Percentiles rank a stretch among this genome's conserved stretches.
phyloP scores from a whole-genome alignment of 73 alveolate species.

The Paramecium caudatum region DNA sequence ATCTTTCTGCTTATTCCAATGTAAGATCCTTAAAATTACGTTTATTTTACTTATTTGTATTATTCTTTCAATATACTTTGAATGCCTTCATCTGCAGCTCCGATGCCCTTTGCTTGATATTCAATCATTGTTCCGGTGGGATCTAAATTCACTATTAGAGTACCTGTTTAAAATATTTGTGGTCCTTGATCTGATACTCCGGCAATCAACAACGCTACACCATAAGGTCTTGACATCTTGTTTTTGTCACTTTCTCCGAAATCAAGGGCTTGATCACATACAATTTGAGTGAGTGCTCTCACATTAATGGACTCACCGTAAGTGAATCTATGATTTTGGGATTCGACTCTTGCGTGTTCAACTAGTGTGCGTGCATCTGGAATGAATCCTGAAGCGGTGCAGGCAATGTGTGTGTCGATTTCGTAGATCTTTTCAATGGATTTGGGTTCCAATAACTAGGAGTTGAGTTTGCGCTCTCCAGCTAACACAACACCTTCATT shows the following conservation, averaged over 20 bases:
- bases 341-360: constrained; percentile 97
- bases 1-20: constrained; percentile 93
- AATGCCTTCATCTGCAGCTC: constrained; percentile 97
- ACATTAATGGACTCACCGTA: constrained; percentile 91
- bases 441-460: constrained; percentile 66
- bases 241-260: constrained; percentile 94
- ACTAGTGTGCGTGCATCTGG: constrained; percentile 96
- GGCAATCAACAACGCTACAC: constrained; percentile 95
- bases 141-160: constrained; percentile 67
- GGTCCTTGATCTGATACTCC: constrained; percentile 97
- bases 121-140: constrained; percentile 96
- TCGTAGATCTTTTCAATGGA: constrained; percentile 52
- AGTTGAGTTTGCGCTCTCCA: constrained; percentile 61
- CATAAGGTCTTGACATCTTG: constrained; percentile 96
- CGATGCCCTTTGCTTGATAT: constrained; percentile 97
- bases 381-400: constrained; percentile 87
- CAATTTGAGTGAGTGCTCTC: constrained; percentile 90
- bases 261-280: constrained; percentile 95
- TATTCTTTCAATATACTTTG: constrained; percentile 89
- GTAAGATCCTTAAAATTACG: constrained; percentile 74
- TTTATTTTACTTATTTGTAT: constrained; percentile 81
- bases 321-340: constrained; percentile 94
- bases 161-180: constrained; percentile 88
- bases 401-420: constrained; percentile 59
- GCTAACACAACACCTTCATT: constrained; percentile 67